Base-by-base conservation (phyloP, 2,329 filamentous ascomycete species). In the Penicillium sumatraense region DNA sequence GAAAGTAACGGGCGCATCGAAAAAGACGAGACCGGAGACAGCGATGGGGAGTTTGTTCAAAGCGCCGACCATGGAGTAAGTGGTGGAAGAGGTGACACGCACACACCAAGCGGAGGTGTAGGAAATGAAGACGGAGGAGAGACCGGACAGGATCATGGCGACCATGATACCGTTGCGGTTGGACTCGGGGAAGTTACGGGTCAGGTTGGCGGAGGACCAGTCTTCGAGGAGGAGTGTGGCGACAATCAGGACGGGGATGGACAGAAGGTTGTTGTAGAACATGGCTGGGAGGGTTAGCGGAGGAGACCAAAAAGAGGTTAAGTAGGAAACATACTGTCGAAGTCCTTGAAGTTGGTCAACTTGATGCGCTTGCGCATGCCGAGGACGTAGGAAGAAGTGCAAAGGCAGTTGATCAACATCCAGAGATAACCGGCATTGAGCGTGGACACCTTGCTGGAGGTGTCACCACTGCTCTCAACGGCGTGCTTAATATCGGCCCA, bases 41-140 rank as follows among this genome's bases (percentile, higher is more conserved):
- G 95, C 95, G 66, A 99, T 93, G 38, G 95, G 95, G 27, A 99
- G 87, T 83, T 99, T 99, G 84, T 99, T 99, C 69, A 99, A 83
- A 16, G 93, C 91, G 59, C 95, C 95, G 53, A 98, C 95, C 93
- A 99, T 98, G 26, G 91, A 96, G 81, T 98, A 99, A 2, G 95
- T 99, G 8, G 95, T 99, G 16, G 93, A 97, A 0, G 93, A 96
- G 7, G 95, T 98, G 62, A 96, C 90, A 64, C 95, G 93, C 61
- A 99, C 96, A 73, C 95, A 98, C 95, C 95, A 99, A 33, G 95
- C 95, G 14, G 93, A 97, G 71, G 92, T 96, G 83, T 99, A 99
- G n/a, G 93, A 98, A 76, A 99, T 99, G 79, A 97, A 96, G 70
- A 98, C 93, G 48, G 93, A 90, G 31, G 88, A 93, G 51, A 97